Evolutionary conservation across 2,329 filamentous ascomycete genomes (phyloP), one percentile per base, ranked within the genome.

Genomic region (Nakataea oryzae): DNA sequence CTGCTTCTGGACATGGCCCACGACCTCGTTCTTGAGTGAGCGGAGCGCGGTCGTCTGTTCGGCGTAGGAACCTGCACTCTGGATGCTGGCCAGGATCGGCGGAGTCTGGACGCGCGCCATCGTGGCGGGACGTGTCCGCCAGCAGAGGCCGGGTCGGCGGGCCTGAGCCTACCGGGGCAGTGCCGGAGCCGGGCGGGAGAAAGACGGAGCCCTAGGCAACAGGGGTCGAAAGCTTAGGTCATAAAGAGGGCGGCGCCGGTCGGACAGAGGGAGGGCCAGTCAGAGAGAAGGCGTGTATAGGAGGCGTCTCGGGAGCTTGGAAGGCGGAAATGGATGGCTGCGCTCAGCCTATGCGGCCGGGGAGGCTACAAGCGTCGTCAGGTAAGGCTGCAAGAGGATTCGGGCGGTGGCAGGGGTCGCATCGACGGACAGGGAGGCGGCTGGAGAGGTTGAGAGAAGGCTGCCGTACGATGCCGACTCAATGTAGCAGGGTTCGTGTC

Each of bases 1-100:
- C 75, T 99, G 99, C 73, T 88, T 87, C 73, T 93, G 87, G 41
- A 89, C 82, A 74, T 97, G 91, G 28, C 95, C 95, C 64, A 96
- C 86, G 58, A 96, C 83, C 65, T 95, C 89, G 74, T 96, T 95
- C 78, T 96, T 97, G 32, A 99, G 78, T 55, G 81, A 79, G 66
- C 87, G 85, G 57, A 97, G 80, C 59, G 86, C 83, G 29, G 79
- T 76, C 54, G 83, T 76, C 68, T 83, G 82, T 65, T 86, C 82
- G 27, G 74, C 66, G 58, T 76, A 72, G 47, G 75, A 78, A 65
- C 76, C 78, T 12, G 86, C 81, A 68, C 76, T 81, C 65, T 79
- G 79, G 62, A 89, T 77, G 70, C 85, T 81, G 62, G 79, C 74
- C 60, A 86, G 75, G 66, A 86, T 80, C 61, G 82, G 77, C 60